These are phyloP conservation scores for Malassezia furfur DNA, from an alignment of 1,284 basidiomycete species.

Conservation along the genomic window DNA sequence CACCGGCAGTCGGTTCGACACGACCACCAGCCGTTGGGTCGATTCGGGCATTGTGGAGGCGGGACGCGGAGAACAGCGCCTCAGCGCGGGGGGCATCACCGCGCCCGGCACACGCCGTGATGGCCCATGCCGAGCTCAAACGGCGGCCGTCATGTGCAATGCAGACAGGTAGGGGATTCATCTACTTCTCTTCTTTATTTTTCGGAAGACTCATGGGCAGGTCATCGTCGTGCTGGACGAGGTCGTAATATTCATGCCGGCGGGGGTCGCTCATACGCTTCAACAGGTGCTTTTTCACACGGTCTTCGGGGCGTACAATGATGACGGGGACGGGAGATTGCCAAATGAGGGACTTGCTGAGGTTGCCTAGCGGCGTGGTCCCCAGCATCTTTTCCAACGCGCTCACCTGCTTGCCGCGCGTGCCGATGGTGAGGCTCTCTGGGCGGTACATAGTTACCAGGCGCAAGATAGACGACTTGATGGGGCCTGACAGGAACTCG, in stretches of 20 bases:
- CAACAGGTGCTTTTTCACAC: slow-evolving; percentile 43
- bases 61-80: background rate
- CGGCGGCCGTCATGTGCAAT: no score
- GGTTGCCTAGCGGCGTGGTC: slow-evolving; percentile 36
- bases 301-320: slow-evolving; percentile 44
- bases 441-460: slow-evolving; percentile 89
- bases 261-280: slow-evolving; percentile 44
- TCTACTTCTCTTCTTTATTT: background rate
- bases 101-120: no score
- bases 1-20: slow-evolving; percentile 80
- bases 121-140: no score
- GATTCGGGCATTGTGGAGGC: slow-evolving; percentile 9
- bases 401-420: slow-evolving; percentile 56
- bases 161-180: background rate
- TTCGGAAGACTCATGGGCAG: slow-evolving; percentile 29
- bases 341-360: slow-evolving; percentile 34
- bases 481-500: slow-evolving; percentile 83
- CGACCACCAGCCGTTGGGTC: slow-evolving; percentile 67
- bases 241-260: slow-evolving; percentile 38
- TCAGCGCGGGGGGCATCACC: no score
- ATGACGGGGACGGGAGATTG: slow-evolving; percentile 46
- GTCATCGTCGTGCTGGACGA: slow-evolving; percentile 27
- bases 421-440: slow-evolving; percentile 87
- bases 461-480: slow-evolving; percentile 65
- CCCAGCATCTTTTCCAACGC: slow-evolving; percentile 45